A percentile compares a stretch with the other conserved stretches of the same genome.
Evolutionary conservation across 495 filamentous ascomycete species (phyloP).

Genomic region (Penicillium paradoxum): DNA sequence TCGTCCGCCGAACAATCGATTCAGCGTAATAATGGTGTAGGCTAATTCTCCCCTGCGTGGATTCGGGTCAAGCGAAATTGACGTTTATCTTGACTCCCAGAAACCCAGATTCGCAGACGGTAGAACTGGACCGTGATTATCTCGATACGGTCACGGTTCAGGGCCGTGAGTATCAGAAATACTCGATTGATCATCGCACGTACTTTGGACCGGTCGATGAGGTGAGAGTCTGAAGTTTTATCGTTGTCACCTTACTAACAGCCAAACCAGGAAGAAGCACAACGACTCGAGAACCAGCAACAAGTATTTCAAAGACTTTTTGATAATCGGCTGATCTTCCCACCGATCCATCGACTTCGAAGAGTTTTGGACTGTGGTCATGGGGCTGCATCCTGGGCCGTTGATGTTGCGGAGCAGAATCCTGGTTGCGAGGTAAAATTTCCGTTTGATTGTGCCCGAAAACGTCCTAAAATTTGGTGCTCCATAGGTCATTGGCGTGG

Average conservation of each 20-base stretch:
- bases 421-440: conserved; percentile 64
- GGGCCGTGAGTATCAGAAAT: conserved; percentile 67
- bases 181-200: conserved; percentile 64
- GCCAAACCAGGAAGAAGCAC: conserved; percentile 66
- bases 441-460: not conserved
- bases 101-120: conserved; percentile 46
- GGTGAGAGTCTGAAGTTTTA: conserved; percentile 43
- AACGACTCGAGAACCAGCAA: conserved; percentile 68
- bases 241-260: conserved; percentile 11
- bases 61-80: not conserved
- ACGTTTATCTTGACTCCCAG: conserved; percentile 25
- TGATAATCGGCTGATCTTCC: conserved; percentile 72
- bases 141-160: conserved; percentile 60
- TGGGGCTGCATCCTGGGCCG: conserved; percentile 60
- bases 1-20: conserved; percentile 7
- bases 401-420: conserved; percentile 59
- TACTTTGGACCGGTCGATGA: conserved; percentile 84
- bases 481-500: conserved; percentile 70
- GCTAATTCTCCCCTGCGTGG: not conserved
- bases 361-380: conserved; percentile 75
- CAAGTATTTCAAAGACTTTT: conserved; percentile 67
- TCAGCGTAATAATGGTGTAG: conserved; percentile 34
- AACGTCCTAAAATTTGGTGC: conserved; percentile 17
- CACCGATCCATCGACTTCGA: conserved; percentile 58
- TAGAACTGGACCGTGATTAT: conserved; percentile 54